phyloP scores from a whole-genome alignment of 1,139 yeast species.

The Hansenula lynferdii region DNA sequence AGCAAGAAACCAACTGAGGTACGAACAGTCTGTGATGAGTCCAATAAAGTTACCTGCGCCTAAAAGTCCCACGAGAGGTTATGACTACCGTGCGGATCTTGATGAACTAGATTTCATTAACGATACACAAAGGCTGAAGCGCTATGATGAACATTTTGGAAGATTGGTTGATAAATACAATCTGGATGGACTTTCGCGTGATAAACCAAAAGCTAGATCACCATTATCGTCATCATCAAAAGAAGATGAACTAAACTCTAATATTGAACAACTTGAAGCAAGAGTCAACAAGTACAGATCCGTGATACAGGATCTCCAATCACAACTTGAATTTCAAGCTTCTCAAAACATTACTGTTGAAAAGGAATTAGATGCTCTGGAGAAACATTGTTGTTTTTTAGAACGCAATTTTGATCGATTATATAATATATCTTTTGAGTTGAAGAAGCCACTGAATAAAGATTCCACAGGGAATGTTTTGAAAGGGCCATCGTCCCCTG shows the following conservation, averaged over 20 bases:
- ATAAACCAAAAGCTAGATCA: background rate
- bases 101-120: background rate
- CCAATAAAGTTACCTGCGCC: background rate
- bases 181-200: background rate
- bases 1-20: background rate
- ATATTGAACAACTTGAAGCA: conserved; percentile 5
- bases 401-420: conserved; percentile 17
- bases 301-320: background rate
- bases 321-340: conserved; percentile 4
- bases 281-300: conserved; percentile 5
- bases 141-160: background rate
- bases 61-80: background rate
- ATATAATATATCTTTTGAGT: conserved; percentile 6
- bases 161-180: background rate
- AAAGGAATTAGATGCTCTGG: conserved; percentile 11
- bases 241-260: too few species aligned
- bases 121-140: background rate
- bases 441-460: too few species aligned
- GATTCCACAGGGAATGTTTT: too few species aligned
- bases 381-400: conserved; percentile 13
- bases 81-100: background rate
- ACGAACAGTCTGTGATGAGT: too few species aligned
- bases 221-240: background rate
- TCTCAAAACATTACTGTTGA: conserved; percentile 3
- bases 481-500: too few species aligned